phyloP scores from a whole-genome alignment of 1,284 basidiomycete genomes.

The Agroathelia rolfsii region DNA sequence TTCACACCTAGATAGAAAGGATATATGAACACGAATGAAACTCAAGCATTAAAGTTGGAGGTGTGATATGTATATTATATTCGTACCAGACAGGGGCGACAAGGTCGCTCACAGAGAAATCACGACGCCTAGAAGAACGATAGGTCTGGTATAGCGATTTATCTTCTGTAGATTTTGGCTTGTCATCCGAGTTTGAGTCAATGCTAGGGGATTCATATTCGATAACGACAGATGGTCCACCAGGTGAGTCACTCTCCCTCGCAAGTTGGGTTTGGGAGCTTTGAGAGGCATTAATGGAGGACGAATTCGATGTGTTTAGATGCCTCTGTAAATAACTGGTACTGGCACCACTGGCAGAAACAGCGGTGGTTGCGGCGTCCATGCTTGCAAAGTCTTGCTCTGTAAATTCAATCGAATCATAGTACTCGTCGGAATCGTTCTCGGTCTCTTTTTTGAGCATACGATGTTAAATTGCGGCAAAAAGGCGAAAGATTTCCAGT shows the following conservation, averaged over 20 bases:
- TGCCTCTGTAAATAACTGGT: background rate
- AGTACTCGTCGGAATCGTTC: constrained; percentile 29
- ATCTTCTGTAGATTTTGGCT: background rate
- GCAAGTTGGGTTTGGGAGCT: background rate
- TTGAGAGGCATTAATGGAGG: constrained; percentile 1
- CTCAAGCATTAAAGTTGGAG: constrained; percentile 4
- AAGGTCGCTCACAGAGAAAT: constrained; percentile 44
- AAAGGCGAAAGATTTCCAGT: too few relatives aligned
- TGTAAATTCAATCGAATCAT: constrained; percentile 48
- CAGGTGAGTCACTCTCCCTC: background rate
- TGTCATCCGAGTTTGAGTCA: background rate
- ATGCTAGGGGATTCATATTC: constrained; percentile 7
- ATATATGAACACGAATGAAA: background rate
- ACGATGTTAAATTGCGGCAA: too few relatives aligned
- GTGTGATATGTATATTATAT: constrained; percentile 1
- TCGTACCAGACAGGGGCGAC: constrained; percentile 43
- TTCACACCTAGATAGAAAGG: constrained; percentile 48
- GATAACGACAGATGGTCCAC: constrained; percentile 10
- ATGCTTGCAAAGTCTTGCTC: constrained; percentile 43
- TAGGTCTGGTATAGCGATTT: constrained; percentile 26
- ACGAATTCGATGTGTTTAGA: constrained; percentile 11
- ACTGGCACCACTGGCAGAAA: constrained; percentile 11
- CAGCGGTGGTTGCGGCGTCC: constrained; percentile 27
- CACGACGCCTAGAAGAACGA: constrained; percentile 23
- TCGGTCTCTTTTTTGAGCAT: constrained; percentile 23